A percentile compares a stretch with the other conserved stretches of the same genome.
phyloP scores from a whole-genome alignment of 768 basidiomycete genomes.

The Tricholoma terreum region DNA sequence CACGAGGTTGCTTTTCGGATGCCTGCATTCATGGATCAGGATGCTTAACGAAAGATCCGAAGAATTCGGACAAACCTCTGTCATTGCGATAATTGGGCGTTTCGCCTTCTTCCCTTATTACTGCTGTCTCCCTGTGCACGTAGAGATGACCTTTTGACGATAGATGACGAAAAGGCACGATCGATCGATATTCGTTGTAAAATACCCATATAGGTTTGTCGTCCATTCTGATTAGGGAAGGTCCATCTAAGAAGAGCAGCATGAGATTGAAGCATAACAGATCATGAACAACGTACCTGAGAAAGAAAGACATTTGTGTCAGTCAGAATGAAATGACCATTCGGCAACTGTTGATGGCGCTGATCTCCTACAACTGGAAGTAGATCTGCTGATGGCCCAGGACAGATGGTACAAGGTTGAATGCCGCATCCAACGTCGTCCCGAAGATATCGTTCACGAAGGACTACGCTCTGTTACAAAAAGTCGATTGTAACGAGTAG shows the following conservation, averaged over 20 bases:
- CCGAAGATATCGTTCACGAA: constrained; percentile 91
- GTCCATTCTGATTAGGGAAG: constrained; percentile 78
- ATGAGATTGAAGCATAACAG: no score
- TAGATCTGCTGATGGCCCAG: constrained; percentile 32
- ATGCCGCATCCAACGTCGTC: constrained; percentile 91
- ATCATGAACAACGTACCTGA: constrained; percentile 57
- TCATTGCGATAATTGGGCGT: constrained; percentile 88
- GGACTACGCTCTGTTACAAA: constrained; percentile 48
- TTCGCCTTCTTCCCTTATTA: constrained; percentile 73
- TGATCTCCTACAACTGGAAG: constrained; percentile 61
- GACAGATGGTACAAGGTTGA: constrained; percentile 62
- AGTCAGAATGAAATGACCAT: constrained; percentile 81
- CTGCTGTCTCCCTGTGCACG: constrained; percentile 85
- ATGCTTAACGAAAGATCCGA: background rate
- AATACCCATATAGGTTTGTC: constrained; percentile 84
- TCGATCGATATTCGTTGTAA: no score
- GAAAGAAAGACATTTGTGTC: constrained; percentile 95
- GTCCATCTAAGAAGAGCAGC: constrained; percentile 82
- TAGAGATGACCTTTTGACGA: no score
- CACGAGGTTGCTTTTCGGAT: constrained; percentile 86
- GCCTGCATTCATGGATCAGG: constrained; percentile 40
- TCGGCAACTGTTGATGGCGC: constrained; percentile 51
- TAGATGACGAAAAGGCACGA: no score
- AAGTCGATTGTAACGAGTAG: background rate
- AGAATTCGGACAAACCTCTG: no score